Evolutionary conservation across 208 protist genomes (phyloP).

Genomic region (Leishmania lainsoni): DNA sequence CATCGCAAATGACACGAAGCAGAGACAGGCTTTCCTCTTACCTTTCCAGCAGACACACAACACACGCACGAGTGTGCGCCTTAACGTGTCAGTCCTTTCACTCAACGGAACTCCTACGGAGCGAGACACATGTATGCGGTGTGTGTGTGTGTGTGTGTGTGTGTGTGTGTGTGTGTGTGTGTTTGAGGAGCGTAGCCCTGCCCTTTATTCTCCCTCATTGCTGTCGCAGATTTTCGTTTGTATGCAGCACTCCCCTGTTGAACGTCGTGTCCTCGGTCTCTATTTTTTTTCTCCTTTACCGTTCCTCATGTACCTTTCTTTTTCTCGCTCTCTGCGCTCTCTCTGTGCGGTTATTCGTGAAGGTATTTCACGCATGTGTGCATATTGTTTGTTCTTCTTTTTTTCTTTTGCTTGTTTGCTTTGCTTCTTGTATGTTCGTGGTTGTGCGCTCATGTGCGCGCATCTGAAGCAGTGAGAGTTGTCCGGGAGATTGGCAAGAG

Average conservation of each 20-base stretch:
- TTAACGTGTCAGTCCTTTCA: background rate
- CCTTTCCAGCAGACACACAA: background rate
- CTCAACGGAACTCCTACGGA: background rate
- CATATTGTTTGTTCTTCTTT: slow-evolving; percentile 10
- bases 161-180: no score
- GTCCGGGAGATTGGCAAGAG: background rate
- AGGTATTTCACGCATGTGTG: background rate
- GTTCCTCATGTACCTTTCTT: background rate
- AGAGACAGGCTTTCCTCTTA: background rate
- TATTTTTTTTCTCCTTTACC: background rate
- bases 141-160: no score
- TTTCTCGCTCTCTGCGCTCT: background rate
- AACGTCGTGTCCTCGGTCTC: background rate
- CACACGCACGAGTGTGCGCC: background rate
- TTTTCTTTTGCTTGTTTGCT: slow-evolving; percentile 10
- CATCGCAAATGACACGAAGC: background rate
- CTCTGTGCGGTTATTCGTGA: background rate
- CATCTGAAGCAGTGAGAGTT: slow-evolving; percentile 8
- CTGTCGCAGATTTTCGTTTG: background rate
- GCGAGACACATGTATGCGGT: background rate
- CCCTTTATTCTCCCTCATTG: background rate
- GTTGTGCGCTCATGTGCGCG: slow-evolving; percentile 5
- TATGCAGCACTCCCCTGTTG: background rate
- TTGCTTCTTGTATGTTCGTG: background rate
- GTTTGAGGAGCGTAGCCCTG: background rate